A percentile compares a stretch with the other conserved stretches of the same genome.
Conservation (phyloP, 306 rosid genomes). For the Myrica gale region DNA sequence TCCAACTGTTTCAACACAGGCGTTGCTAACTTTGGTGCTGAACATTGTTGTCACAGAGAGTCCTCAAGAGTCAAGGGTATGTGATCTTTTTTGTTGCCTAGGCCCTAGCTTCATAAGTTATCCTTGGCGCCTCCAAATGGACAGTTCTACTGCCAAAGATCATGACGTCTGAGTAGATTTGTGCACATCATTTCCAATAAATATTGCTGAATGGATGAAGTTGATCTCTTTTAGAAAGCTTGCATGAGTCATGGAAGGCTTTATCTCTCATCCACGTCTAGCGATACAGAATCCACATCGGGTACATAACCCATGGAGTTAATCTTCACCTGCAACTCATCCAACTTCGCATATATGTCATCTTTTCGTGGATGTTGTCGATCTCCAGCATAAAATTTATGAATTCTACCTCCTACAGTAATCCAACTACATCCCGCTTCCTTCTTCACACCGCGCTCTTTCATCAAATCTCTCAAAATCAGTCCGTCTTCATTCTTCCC, state of each 20-base stretch:
- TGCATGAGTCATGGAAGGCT: not conserved
- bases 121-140: too few species aligned
- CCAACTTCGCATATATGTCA: conserved; percentile 48
- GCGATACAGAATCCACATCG: conserved; percentile 23
- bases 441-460: conserved; percentile 58
- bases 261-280: conserved; percentile 17
- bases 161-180: too few species aligned
- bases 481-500: conserved; percentile 50
- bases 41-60: too few species aligned
- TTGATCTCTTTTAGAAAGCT: conserved; percentile 2
- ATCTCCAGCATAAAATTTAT: conserved; percentile 68
- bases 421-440: conserved; percentile 76
- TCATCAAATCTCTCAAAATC: conserved; percentile 56
- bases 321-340: conserved; percentile 39
- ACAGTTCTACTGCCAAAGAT: too few species aligned
- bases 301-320: conserved; percentile 25
- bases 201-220: not conserved
- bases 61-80: too few species aligned
- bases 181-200: not conserved
- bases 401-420: conserved; percentile 52
- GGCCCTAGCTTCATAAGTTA: too few species aligned
- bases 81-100: too few species aligned
- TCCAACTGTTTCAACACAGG: too few species aligned
- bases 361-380: conserved; percentile 55
- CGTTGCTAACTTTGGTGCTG: too few species aligned